phyloP scores from a whole-genome alignment of 805 yeast species.

The Ogataea pignaliae region DNA sequence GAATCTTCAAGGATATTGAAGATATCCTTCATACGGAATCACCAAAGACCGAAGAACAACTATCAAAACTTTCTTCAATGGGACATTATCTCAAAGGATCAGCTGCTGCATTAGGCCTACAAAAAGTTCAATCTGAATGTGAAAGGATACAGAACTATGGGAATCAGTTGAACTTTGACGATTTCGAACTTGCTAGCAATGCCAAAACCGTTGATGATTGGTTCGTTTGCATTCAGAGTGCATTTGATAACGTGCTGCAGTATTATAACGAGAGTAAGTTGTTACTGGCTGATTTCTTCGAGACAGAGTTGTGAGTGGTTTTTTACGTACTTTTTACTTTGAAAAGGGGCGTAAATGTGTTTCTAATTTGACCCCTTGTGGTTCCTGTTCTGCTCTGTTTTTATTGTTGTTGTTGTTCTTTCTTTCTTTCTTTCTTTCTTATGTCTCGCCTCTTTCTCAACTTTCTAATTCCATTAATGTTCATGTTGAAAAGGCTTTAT shows the following conservation, averaged over 20 bases:
- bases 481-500: no score
- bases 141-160: slow-evolving; percentile 93
- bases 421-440: no score
- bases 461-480: no score
- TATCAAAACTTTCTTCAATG: slow-evolving; percentile 60
- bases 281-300: slow-evolving; percentile 51
- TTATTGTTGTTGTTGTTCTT: no score
- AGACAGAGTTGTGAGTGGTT: slow-evolving; percentile 23
- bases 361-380: no score
- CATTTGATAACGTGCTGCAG: slow-evolving; percentile 45
- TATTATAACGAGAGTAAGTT: slow-evolving; percentile 47
- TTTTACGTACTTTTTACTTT: no score
- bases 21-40: slow-evolving; percentile 33
- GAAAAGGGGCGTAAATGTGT: no score
- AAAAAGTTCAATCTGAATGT: slow-evolving; percentile 78
- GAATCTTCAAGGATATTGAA: slow-evolving; percentile 72
- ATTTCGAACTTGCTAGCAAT: slow-evolving; percentile 21
- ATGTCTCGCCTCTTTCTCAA: no score
- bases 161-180: slow-evolving; percentile 34
- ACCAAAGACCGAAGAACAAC: slow-evolving; percentile 33
- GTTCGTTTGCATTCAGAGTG: slow-evolving; percentile 45
- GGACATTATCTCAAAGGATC: slow-evolving; percentile 96
- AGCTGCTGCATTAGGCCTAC: slow-evolving; percentile 88
- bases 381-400: no score
- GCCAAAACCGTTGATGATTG: slow-evolving; percentile 32